These are phyloP conservation scores for Naganishia albida DNA, from an alignment of 1,284 basidiomycete genomes.

Conservation along the genomic window DNA sequence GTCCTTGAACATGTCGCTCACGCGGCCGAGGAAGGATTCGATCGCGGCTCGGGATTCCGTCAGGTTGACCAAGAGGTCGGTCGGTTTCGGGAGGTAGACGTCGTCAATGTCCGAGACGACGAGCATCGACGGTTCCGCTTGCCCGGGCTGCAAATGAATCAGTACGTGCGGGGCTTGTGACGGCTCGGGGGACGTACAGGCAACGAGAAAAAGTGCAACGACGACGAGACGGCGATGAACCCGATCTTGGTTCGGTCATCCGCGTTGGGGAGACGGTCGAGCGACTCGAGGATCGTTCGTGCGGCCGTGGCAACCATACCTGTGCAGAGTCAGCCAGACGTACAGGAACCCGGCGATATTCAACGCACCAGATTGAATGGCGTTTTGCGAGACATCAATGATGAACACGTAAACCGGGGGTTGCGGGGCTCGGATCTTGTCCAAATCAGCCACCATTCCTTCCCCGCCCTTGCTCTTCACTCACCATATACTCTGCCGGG, in stretches of 20 bases:
- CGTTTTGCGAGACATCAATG: constrained; percentile 91
- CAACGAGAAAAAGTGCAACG: constrained; percentile 95
- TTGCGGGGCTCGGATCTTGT: constrained; percentile 82
- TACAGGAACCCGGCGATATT: background rate
- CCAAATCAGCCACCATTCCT: background rate
- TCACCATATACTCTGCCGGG: constrained; percentile 96
- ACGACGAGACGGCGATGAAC: constrained; percentile 88
- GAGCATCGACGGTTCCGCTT: constrained; percentile 86
- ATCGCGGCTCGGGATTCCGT: constrained; percentile 78
- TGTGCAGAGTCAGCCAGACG: constrained; percentile 42
- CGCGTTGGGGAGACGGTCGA: constrained; percentile 94
- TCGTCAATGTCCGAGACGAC: constrained; percentile 97
- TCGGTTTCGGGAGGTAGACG: constrained; percentile 95
- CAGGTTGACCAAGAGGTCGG: constrained; percentile 91
- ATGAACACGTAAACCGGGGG: constrained; percentile 96
- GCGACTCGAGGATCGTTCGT: constrained; percentile 87
- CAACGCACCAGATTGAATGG: constrained; percentile 74
- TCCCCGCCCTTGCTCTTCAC: constrained; percentile 13
- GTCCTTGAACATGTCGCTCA: constrained; percentile 97
- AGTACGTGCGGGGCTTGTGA: background rate
- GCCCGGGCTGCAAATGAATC: constrained; percentile 64
- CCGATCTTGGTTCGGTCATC: constrained; percentile 90
- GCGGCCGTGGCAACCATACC: constrained; percentile 99
- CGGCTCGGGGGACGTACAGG: constrained; percentile 43
- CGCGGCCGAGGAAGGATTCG: constrained; percentile 75